phyloP scores from a whole-genome alignment of 23 red algal species.

The Gracilariopsis chorda region DNA sequence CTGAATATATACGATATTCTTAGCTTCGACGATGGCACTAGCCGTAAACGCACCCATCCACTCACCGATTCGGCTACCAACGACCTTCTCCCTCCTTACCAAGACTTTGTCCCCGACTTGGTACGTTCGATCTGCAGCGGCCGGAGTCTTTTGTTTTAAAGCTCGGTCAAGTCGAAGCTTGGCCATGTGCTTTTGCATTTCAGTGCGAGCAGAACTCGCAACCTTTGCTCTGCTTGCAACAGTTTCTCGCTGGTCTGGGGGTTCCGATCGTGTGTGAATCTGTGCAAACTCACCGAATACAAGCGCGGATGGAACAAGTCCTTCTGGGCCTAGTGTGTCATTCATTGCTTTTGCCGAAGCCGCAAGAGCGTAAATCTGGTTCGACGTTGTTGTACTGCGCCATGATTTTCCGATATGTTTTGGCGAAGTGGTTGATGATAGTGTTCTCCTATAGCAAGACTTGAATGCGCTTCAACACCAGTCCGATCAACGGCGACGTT shows the following conservation, averaged over 20 bases:
- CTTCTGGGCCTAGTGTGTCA: slow-evolving; percentile 14
- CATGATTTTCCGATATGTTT: slow-evolving; percentile 16
- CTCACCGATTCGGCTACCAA: background rate
- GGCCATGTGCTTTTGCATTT: background rate
- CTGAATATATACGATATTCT: background rate
- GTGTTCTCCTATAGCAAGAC: slow-evolving; percentile 10
- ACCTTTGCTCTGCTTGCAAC: background rate
- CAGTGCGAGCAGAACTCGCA: background rate
- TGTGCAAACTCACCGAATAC: slow-evolving; percentile 7
- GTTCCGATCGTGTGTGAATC: background rate
- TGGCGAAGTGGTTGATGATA: slow-evolving; percentile 33
- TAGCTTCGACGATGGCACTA: background rate
- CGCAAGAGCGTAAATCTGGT: background rate
- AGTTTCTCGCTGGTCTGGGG: background rate
- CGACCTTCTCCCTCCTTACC: background rate
- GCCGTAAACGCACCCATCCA: slow-evolving; percentile 22
- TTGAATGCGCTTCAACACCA: slow-evolving; percentile 28
- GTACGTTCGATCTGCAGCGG: background rate
- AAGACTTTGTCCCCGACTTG: background rate
- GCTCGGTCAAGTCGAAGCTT: background rate
- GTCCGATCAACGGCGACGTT: background rate
- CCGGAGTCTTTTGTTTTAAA: background rate
- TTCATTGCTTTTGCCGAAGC: slow-evolving; percentile 12
- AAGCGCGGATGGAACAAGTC: background rate
- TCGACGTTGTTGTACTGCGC: background rate